Evolutionary conservation across 148 eudicot species (phyloP).

Genomic region (Mesembryanthemum crystallinum): DNA sequence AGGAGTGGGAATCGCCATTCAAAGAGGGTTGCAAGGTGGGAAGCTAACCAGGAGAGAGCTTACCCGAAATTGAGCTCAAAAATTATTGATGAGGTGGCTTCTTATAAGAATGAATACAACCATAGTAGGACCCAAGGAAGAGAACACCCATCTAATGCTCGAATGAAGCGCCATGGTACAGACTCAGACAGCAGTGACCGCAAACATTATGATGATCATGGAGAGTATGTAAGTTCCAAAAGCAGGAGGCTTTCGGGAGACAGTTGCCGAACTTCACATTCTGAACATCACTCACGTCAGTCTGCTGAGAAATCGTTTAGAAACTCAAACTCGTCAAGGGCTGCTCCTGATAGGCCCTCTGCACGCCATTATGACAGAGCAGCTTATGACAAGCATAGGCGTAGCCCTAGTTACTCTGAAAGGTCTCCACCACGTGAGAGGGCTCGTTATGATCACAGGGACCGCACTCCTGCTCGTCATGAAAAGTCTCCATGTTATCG

Average conservation of each 20-base stretch:
- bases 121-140: conserved; percentile 54
- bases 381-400: conserved; percentile 53
- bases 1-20: conserved; percentile 49
- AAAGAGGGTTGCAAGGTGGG: conserved; percentile 58
- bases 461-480: conserved; percentile 45
- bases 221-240: conserved; percentile 55
- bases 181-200: conserved; percentile 63
- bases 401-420: conserved; percentile 68
- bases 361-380: conserved; percentile 63
- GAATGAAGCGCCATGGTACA: conserved; percentile 64
- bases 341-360: conserved; percentile 53
- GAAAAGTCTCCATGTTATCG: conserved; percentile 54
- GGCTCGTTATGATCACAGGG: conserved; percentile 61
- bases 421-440: conserved; percentile 69
- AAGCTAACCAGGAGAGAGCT: conserved; percentile 47
- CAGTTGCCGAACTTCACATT: conserved; percentile 37
- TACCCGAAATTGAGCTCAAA: conserved; percentile 52
- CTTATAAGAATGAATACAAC: conserved; percentile 42
- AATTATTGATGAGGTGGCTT: conserved; percentile 49
- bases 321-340: conserved; percentile 44
- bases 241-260: conserved; percentile 70
- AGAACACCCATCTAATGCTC: conserved; percentile 47
- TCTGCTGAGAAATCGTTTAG: conserved; percentile 47
- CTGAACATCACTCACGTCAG: conserved; percentile 53
- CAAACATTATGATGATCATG: conserved; percentile 52